Base-by-base conservation (phyloP, 73 alveolate species). In the Paramecium bursaria region DNA sequence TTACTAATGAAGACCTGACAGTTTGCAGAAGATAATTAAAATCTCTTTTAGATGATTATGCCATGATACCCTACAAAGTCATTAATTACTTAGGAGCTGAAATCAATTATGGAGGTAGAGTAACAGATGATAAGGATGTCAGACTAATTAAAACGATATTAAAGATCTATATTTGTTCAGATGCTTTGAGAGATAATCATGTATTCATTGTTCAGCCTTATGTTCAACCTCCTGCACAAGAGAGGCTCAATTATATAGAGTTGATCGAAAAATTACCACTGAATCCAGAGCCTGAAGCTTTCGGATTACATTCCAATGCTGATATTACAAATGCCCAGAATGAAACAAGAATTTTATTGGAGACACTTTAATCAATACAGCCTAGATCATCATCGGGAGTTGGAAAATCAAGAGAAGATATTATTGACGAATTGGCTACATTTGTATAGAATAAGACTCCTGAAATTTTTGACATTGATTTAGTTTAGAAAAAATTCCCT, bases 231-330 rank as follows among this genome's bases (percentile, higher is more conserved):
- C 95, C 96, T 11, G 94, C 95, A 19, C 99, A 99, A 29, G 98
- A 92, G 42, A 90, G 91, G 90, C 99, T 96, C 85, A 99, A 95
- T 46, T 97, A 95, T 75, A 77, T 97, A 46, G 98, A 95, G 29
- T 97, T 97, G 90, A 98, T 98, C 85, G 98, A 97, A 74, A 87
- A 92, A 15, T 91, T 98, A 25, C 99, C 99, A 46, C 94, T 95
- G 10, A 92, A 93, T 74, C 98, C 99, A 47, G 97, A 95, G 14
- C 99, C 99, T 4, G 99, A 97, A 75, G 99, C 97, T 15, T 98
- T 98, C 89, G 99, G 99, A 61, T 91, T 98, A 21, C 99, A 98
- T 86, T 98, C 97, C 86, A 98, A 98, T 79, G 99, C 99, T 27
- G 99, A 97, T 91, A 95, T 98, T 54, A 98, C 99, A 4, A 97